Evolutionary conservation across 345 rosid species (phyloP), one percentile per base, ranked within the genome.

Genomic region (Diplotaxis tenuifolia): DNA sequence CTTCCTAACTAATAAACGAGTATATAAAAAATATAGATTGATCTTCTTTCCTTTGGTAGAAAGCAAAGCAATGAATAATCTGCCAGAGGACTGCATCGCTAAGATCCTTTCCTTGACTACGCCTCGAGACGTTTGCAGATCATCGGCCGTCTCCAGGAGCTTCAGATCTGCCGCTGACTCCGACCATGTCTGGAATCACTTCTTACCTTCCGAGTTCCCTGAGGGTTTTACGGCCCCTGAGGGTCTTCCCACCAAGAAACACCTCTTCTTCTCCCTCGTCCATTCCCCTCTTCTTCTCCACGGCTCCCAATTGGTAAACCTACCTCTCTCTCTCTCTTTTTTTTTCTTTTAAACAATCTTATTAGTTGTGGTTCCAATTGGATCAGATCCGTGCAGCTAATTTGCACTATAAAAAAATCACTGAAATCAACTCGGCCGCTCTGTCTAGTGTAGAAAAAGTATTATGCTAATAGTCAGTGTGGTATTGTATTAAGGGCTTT

Each of bases 161-260:
- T 87, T 90, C 67, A 76, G 71, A 52, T 85, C 93, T 7, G 95
- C 92, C 14, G 78, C 89, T 1, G 84, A 81, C 0, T 88, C 93
- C 16, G 91, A 86, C 63, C 9, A 65, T 22, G 81, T 85, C 4
- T 90, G 98, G 96, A 81, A 78, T 5, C 84, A 52, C 0, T 87
- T 93, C 72, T 68, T 88, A 69, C 93, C 96, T 0, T 28, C 80
- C 4, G 85, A 83, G 27, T 79, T 87, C 9, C 66, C 87, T 38
- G 57, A 78, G 40, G 80, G 72, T 2, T 70, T 76, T 15, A 60
- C 28, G 6, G 54, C 63, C 40, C 74, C 78, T 3, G 12, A 70
- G 1, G 65, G 52, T 56, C 68, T 72, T 47, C 53, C 21, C 20
- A 16, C 53, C 53, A 47, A 47, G 20, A 47, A 47, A 47, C 20